These are phyloP conservation scores for Agrocybe pediades DNA, from an alignment of 768 basidiomycete species.

Conservation along the genomic window DNA sequence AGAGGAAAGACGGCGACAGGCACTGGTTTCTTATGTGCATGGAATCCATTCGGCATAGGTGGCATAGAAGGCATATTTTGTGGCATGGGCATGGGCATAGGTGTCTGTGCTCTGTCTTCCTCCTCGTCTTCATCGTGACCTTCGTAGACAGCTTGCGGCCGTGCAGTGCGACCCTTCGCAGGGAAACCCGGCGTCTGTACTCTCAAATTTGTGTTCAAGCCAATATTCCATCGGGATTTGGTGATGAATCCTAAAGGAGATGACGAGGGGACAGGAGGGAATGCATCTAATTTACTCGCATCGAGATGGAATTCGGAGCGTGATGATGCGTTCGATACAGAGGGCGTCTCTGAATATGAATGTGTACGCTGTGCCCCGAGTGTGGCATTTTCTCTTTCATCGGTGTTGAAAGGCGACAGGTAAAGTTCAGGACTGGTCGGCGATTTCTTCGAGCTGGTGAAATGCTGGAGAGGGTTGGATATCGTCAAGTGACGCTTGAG, in stretches of 20 bases:
- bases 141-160: background rate
- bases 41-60: background rate
- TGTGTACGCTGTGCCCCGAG: background rate
- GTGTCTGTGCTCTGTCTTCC: background rate
- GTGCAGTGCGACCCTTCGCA: constrained; percentile 9
- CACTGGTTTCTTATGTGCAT: background rate
- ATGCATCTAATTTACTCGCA: constrained; percentile 3
- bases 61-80: background rate
- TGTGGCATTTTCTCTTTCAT: background rate
- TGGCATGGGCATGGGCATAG: background rate
- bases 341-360: background rate
- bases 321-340: background rate
- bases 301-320: background rate
- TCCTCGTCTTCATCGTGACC: background rate
- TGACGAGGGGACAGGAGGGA: constrained; percentile 4
- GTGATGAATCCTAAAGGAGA: constrained; percentile 14
- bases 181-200: background rate
- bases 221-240: constrained; percentile 19
- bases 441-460: constrained; percentile 7
- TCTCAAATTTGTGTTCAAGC: background rate
- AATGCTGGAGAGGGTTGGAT: background rate
- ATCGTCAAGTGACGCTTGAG: background rate
- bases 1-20: background rate
- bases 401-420: constrained; percentile 18
- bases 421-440: constrained; percentile 18